Evolutionary conservation across 176 grass and related monocot species (phyloP).

Genomic region (Sorghum bicolor): Sorghum_bicolor_NCBIv3 NC_012872.2:64395001-64395500

Average conservation of each 20-base stretch:
- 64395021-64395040: background rate
- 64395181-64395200: background rate
- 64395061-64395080: background rate
- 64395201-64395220: background rate
- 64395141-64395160: background rate
- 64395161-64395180: slow-evolving; percentile 5
- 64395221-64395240: background rate
- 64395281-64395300: background rate
- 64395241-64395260: slow-evolving; percentile 9
- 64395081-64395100: background rate
- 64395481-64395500: slow-evolving; percentile 96
- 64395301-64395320: background rate
- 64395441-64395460: slow-evolving; percentile 90
- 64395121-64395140: background rate
- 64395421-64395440: slow-evolving; percentile 93
- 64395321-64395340: background rate
- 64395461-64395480: slow-evolving; percentile 77
- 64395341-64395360: slow-evolving; percentile 72
- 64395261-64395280: background rate
- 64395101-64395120: background rate
- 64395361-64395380: slow-evolving; percentile 98
- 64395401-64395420: slow-evolving; percentile 96
- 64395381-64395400: slow-evolving; percentile 91
- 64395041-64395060: background rate
- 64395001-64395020: no score